A percentile compares a stretch with the other conserved stretches of the same genome.
phyloP scores from a whole-genome alignment of 495 filamentous ascomycete genomes.

The Parathielavia appendiculata region DNA sequence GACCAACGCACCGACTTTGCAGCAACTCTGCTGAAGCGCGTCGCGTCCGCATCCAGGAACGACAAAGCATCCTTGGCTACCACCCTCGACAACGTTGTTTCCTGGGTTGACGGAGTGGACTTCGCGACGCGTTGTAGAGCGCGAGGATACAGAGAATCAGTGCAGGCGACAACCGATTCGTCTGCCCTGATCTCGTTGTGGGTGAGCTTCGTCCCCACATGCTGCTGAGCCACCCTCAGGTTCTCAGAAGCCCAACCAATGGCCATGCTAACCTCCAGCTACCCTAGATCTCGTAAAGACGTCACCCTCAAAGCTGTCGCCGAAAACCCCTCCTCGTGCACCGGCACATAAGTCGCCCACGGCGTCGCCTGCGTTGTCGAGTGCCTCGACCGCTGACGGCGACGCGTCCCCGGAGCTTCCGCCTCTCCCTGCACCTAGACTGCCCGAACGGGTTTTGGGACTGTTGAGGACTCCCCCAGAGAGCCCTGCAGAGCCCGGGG shows the following conservation, averaged over 20 bases:
- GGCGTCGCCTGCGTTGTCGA: conserved; percentile 46
- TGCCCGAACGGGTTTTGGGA: conserved; percentile 44
- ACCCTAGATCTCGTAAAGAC: conserved; percentile 37
- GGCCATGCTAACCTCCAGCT: conserved; percentile 13
- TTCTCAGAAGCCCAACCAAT: background rate
- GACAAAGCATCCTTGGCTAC: background rate
- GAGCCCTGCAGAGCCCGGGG: conserved; percentile 18
- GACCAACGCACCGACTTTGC: conserved; percentile 12
- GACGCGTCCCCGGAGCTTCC: conserved; percentile 50
- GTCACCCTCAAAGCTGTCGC: conserved; percentile 46
- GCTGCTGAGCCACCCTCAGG: conserved; percentile 11
- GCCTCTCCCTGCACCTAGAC: conserved; percentile 45
- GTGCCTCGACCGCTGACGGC: conserved; percentile 50
- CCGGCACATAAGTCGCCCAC: conserved; percentile 39
- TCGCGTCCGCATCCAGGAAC: conserved; percentile 32
- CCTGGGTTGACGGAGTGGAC: conserved; percentile 16
- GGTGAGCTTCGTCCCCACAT: conserved; percentile 33
- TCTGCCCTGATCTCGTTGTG: conserved; percentile 53
- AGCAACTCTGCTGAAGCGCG: conserved; percentile 31
- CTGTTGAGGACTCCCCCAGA: conserved; percentile 48
- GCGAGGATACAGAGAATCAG: conserved; percentile 39
- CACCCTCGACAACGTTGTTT: background rate
- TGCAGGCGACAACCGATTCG: conserved; percentile 50
- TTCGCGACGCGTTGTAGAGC: conserved; percentile 27
- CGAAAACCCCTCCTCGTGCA: conserved; percentile 48